Conservation (phyloP, 305 asterid genomes). For the Fraxinus sp. region DNA sequence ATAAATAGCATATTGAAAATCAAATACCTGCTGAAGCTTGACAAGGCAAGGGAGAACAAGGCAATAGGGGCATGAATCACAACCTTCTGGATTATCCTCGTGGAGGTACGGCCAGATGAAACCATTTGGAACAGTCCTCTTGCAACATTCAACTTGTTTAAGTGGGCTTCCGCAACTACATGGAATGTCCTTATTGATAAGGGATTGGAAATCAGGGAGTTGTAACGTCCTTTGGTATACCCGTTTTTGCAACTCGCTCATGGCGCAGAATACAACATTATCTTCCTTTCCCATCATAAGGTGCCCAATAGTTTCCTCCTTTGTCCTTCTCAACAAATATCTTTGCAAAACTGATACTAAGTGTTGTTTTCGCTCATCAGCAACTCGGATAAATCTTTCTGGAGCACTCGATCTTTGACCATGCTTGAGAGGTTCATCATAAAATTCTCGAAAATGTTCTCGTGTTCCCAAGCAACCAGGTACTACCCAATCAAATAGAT, state of each 20-base stretch:
- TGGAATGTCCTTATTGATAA: conserved; percentile 81
- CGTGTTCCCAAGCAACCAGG: conserved; percentile 92
- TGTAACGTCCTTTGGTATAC: conserved; percentile 74
- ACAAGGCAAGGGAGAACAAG: conserved; percentile 92
- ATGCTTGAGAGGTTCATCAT: conserved; percentile 96
- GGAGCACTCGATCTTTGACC: conserved; percentile 98
- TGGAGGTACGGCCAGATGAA: conserved; percentile 89
- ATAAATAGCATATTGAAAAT: conserved; percentile 19
- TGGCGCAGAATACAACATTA: conserved; percentile 87
- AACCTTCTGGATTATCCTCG: conserved; percentile 80
- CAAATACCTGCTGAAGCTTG: conserved; percentile 87
- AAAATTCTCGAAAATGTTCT: conserved; percentile 90
- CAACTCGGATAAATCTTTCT: conserved; percentile 62
- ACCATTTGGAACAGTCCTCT: conserved; percentile 74
- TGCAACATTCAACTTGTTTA: conserved; percentile 86
- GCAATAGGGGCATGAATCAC: conserved; percentile 96
- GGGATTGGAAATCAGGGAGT: conserved; percentile 88
- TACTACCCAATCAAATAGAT: conserved; percentile 76
- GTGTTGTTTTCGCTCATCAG: conserved; percentile 82
- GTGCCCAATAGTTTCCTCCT: conserved; percentile 95
- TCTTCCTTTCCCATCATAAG: conserved; percentile 99
- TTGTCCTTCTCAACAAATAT: conserved; percentile 89
- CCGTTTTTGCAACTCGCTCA: conserved; percentile 89
- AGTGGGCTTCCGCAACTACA: conserved; percentile 98
- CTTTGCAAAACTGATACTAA: conserved; percentile 63